These are phyloP conservation scores for Sabuloglossum arenarium DNA, from an alignment of 495 filamentous ascomycete species.

Conservation along the genomic window DNA sequence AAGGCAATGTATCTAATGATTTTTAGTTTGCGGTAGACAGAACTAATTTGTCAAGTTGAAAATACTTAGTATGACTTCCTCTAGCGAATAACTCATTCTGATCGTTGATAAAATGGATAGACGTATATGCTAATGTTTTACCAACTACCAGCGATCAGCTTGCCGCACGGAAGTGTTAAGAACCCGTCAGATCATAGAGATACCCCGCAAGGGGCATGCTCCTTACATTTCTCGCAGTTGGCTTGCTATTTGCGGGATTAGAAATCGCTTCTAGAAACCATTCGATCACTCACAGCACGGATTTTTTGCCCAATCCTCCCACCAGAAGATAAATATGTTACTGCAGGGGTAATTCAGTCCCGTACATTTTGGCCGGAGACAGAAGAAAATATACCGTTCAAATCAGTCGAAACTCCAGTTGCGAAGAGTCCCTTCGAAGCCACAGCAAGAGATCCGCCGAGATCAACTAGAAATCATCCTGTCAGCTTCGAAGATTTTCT, in stretches of 20 bases:
- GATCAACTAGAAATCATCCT: constrained; percentile 37
- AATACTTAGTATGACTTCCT: constrained; percentile 91
- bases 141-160: constrained; percentile 39
- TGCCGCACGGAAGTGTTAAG: not conserved
- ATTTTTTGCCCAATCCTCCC: constrained; percentile 66
- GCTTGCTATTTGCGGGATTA: constrained; percentile 29
- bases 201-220: not conserved
- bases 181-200: no score
- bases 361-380: not conserved
- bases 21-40: not conserved
- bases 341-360: constrained; percentile 21
- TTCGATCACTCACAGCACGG: constrained; percentile 26
- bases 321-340: constrained; percentile 77
- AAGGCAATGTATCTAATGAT: constrained; percentile 28
- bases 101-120: constrained; percentile 54
- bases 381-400: constrained; percentile 43
- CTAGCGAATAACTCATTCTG: constrained; percentile 62
- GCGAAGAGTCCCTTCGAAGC: constrained; percentile 73
- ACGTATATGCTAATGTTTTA: constrained; percentile 80
- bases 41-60: not conserved
- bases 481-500: not conserved
- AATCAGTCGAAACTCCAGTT: constrained; percentile 82
- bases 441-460: constrained; percentile 83
- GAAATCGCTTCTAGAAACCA: constrained; percentile 14
- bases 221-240: constrained; percentile 68